Evolutionary conservation across 768 basidiomycete genomes (phyloP).

Genomic region (Tylopilus intermedius): DNA sequence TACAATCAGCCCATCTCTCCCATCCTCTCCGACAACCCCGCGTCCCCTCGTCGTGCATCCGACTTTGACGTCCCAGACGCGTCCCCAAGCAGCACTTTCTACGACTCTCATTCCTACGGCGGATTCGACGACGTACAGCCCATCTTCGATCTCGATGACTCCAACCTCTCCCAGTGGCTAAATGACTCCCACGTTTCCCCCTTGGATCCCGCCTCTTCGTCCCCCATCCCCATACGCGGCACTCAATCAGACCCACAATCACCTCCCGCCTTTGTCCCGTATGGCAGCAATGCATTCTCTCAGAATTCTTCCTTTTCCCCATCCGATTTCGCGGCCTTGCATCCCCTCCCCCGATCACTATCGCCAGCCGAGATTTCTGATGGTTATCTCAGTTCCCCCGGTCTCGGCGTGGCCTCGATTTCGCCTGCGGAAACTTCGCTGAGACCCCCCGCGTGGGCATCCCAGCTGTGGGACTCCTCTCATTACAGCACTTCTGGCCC

Average conservation of each 20-base stretch:
- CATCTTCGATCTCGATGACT: constrained; percentile 38
- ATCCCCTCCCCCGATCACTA: constrained; percentile 57
- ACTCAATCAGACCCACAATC: constrained; percentile 39
- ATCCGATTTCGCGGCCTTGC: constrained; percentile 53
- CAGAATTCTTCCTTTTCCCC: constrained; percentile 56
- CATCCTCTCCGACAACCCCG: constrained; percentile 34
- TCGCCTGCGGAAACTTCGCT: constrained; percentile 59
- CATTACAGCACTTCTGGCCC: constrained; percentile 38
- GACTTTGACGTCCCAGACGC: constrained; percentile 41
- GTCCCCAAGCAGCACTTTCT: constrained; percentile 34
- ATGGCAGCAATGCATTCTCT: constrained; percentile 44
- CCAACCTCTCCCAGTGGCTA: constrained; percentile 55
- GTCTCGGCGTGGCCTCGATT: constrained; percentile 49
- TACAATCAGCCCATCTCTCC: constrained; percentile 40
- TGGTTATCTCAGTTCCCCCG: constrained; percentile 37
- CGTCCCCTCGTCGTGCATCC: constrained; percentile 36
- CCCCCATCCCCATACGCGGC: constrained; percentile 61
- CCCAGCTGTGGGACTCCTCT: constrained; percentile 60
- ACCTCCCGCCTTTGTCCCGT: constrained; percentile 47
- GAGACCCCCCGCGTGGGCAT: constrained; percentile 59
- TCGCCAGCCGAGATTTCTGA: constrained; percentile 54
- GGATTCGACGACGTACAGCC: constrained; percentile 31
- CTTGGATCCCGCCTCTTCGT: constrained; percentile 38
- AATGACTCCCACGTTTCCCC: constrained; percentile 49
- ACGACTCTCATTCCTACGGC: constrained; percentile 30